Evolutionary conservation across 306 rosid species (phyloP).

Genomic region (Leucaena leucocephala): DNA sequence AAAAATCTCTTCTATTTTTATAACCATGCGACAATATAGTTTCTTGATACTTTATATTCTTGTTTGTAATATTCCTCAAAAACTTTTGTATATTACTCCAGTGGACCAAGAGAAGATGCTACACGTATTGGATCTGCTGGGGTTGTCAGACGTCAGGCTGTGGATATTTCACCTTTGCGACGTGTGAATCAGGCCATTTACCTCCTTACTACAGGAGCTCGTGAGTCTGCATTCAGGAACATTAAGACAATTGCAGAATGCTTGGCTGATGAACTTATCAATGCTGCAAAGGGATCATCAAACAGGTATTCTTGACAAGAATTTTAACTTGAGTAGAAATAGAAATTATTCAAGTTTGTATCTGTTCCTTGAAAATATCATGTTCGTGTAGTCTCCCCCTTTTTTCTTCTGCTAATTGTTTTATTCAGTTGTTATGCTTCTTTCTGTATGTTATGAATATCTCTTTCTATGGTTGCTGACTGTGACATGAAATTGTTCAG

Average conservation of each 20-base stretch:
- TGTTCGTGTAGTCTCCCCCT: not conserved
- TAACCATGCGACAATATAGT: not conserved
- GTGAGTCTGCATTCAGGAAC: conserved; percentile 63
- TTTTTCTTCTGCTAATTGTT: not conserved
- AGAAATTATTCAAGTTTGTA: not conserved
- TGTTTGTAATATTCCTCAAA: not conserved
- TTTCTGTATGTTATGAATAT: not conserved
- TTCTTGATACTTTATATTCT: not conserved
- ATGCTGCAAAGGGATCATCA: conserved; percentile 63
- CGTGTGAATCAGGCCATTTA: conserved; percentile 62
- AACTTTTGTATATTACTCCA: conserved; percentile 1
- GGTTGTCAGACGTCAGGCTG: conserved; percentile 64
- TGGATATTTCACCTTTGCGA: conserved; percentile 61
- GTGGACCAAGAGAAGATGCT: conserved; percentile 71
- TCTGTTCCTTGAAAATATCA: not conserved
- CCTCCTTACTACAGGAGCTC: conserved; percentile 60
- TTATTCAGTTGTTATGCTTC: not conserved
- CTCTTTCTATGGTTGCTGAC: not conserved
- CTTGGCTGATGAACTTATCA: conserved; percentile 64
- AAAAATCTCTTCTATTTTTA: not conserved
- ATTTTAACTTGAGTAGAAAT: not conserved
- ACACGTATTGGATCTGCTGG: conserved; percentile 69
- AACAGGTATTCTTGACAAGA: conserved; percentile 39
- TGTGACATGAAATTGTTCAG: conserved; percentile 29
- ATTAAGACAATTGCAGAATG: conserved; percentile 58